Evolutionary conservation across 768 basidiomycete genomes (phyloP), one percentile per base, ranked within the genome.

Genomic region (Trametes maxima): DNA sequence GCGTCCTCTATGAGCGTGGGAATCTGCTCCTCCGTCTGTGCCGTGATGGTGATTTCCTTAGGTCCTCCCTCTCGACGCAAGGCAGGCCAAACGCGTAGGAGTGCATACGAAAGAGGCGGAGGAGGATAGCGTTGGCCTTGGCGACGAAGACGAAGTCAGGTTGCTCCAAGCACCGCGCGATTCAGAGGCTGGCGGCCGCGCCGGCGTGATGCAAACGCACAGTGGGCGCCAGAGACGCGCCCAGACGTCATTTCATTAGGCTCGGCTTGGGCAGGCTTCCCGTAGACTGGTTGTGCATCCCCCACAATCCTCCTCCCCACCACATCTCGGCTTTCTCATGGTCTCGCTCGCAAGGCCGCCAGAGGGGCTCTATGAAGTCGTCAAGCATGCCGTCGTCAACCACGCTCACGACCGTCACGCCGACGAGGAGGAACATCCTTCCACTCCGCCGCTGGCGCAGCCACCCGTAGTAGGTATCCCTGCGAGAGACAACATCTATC

Each of bases 331-430:
- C n/a, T n/a, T 22, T 28, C 22, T 43, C 45, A 70, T 70, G 69
- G 67, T 66, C 3, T 67, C 67, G 37, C 52, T 70, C 36, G 66
- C 69, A 4, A 59, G 47, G 40, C 67, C 67, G 24, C 64, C 64
- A 0, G 54, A 63, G 2, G 58, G 59, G 22, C 53, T 70, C 46
- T 22, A 54, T 28, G 69, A 69, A 13, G 44, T 68, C 22, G 68
- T 68, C 21, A 64, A 63, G 35, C 63, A 65, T 22, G 56, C 61
- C 1, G 24, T 68, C n/a, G 43, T 52, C n/a, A 57, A 62, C n/a
- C 58, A 52, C 21, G 36, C 49, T 0, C 48, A 42, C 7, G 53
- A 55, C 16, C 50, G 51, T 24, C 24, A 50, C 2, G 48, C 51
- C 14, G 62, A 63, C 33, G 49, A 66, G 2, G 46, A 64, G 35